Conservation (phyloP, 352 stramenopile genomes). For the Phytophthora sp. region DNA sequence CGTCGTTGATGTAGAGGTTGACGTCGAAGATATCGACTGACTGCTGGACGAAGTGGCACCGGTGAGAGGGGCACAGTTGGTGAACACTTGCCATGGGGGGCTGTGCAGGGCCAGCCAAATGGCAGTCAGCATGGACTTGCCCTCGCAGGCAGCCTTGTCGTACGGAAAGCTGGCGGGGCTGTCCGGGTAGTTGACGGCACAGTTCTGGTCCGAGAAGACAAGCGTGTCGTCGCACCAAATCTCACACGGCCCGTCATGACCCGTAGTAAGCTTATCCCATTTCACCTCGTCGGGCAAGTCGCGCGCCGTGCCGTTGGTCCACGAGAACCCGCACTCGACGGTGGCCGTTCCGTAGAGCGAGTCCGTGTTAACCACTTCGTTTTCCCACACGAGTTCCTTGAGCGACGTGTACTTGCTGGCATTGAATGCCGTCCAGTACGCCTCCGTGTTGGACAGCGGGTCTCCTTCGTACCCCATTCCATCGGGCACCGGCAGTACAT, state of each 20-base stretch:
- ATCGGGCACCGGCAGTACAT: conserved; percentile 26
- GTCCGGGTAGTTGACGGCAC: conserved; percentile 38
- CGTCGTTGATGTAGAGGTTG: background rate
- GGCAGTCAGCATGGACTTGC: conserved; percentile 36
- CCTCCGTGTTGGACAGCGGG: conserved; percentile 36
- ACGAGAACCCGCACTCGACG: conserved; percentile 49
- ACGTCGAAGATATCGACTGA: conserved; percentile 5
- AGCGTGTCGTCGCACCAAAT: conserved; percentile 55
- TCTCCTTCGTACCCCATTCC: conserved; percentile 37
- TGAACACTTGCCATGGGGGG: conserved; percentile 54
- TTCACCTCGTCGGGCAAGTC: conserved; percentile 42
- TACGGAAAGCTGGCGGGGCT: conserved; percentile 42
- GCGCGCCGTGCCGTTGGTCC: conserved; percentile 33
- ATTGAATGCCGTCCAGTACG: conserved; percentile 44
- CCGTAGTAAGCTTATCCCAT: conserved; percentile 45
- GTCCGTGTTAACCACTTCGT: conserved; percentile 39
- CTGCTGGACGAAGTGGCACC: conserved; percentile 21
- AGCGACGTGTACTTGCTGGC: conserved; percentile 53
- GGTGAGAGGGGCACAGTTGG: conserved; percentile 47
- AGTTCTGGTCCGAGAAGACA: conserved; percentile 51
- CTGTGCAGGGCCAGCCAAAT: conserved; percentile 54
- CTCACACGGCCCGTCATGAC: conserved; percentile 54
- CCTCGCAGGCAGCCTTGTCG: conserved; percentile 44
- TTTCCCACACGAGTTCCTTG: conserved; percentile 44
- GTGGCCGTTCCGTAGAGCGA: conserved; percentile 36